These are phyloP conservation scores for Eutrema heterophyllum DNA, from an alignment of 345 rosid species.

Conservation along the genomic window DNA sequence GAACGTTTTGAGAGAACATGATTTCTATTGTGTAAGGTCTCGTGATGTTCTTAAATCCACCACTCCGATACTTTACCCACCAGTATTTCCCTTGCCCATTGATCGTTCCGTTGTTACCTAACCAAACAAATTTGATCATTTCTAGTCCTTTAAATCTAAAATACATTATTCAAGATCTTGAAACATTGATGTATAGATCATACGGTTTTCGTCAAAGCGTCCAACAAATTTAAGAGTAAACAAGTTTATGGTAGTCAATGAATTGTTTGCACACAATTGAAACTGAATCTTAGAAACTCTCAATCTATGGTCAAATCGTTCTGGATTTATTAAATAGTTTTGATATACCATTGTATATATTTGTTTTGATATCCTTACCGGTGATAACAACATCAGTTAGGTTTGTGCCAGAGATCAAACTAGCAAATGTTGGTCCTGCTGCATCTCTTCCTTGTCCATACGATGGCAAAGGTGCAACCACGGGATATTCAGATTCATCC, in stretches of 20 bases:
- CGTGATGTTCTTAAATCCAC: slow-evolving; percentile 43
- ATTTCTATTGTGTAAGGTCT: slow-evolving; percentile 77
- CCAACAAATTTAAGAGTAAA: no score
- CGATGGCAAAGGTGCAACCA: slow-evolving; percentile 50
- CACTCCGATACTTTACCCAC: slow-evolving; percentile 61
- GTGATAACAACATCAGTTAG: slow-evolving; percentile 74
- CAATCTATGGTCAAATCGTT: background rate
- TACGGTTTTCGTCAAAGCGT: no score
- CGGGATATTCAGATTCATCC: slow-evolving; percentile 64
- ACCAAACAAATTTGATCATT: background rate
- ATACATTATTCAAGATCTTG: background rate
- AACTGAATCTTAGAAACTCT: background rate
- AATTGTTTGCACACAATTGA: no score
- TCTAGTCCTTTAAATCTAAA: background rate
- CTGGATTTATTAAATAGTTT: background rate
- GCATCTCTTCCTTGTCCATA: slow-evolving; percentile 78
- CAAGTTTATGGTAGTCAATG: background rate
- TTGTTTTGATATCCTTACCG: slow-evolving; percentile 30
- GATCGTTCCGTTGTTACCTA: slow-evolving; percentile 78
- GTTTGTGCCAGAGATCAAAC: slow-evolving; percentile 69
- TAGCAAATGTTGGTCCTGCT: slow-evolving; percentile 44
- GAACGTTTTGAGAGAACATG: slow-evolving; percentile 48
- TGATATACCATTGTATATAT: background rate
- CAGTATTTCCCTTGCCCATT: slow-evolving; percentile 74
- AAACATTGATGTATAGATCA: background rate